These are phyloP conservation scores for Fraxinus quadrangulata DNA, from an alignment of 257 asterid species.

Conservation along the genomic window DNA sequence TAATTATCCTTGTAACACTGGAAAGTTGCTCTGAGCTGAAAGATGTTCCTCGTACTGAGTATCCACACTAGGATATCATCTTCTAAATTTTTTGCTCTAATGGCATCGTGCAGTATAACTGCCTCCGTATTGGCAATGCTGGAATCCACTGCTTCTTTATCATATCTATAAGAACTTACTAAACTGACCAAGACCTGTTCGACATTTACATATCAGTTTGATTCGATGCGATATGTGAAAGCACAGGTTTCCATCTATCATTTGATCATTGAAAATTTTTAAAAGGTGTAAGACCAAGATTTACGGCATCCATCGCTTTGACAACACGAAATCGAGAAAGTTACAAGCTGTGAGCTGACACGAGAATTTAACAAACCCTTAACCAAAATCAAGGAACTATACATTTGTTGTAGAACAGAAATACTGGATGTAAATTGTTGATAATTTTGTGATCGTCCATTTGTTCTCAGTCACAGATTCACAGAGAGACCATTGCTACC, in stretches of 20 bases:
- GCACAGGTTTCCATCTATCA: neutral
- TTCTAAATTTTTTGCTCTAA: slow-evolving; percentile 45
- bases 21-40: slow-evolving; percentile 74
- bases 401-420: too few species aligned
- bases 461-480: too few species aligned
- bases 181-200: slow-evolving; percentile 62
- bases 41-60: slow-evolving; percentile 60
- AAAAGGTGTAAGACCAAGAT: neutral
- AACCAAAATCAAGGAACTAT: too few species aligned
- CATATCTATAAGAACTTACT: slow-evolving; percentile 73
- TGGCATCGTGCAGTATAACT: slow-evolving; percentile 48
- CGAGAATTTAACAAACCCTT: too few species aligned
- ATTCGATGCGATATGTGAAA: neutral
- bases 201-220: slow-evolving; percentile 13
- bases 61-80: slow-evolving; percentile 49
- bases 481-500: too few species aligned
- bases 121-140: slow-evolving; percentile 60
- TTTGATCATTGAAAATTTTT: neutral
- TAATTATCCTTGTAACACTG: slow-evolving; percentile 50
- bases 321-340: neutral
- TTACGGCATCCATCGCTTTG: neutral
- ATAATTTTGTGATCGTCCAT: too few species aligned
- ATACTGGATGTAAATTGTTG: too few species aligned
- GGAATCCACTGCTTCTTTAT: slow-evolving; percentile 55
- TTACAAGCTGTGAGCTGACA: too few species aligned